A percentile compares a stretch with the other conserved stretches of the same genome.
These are phyloP conservation scores for Corynascus novoguineensis DNA, from an alignment of 495 filamentous ascomycete species.

Conservation along the genomic window DNA sequence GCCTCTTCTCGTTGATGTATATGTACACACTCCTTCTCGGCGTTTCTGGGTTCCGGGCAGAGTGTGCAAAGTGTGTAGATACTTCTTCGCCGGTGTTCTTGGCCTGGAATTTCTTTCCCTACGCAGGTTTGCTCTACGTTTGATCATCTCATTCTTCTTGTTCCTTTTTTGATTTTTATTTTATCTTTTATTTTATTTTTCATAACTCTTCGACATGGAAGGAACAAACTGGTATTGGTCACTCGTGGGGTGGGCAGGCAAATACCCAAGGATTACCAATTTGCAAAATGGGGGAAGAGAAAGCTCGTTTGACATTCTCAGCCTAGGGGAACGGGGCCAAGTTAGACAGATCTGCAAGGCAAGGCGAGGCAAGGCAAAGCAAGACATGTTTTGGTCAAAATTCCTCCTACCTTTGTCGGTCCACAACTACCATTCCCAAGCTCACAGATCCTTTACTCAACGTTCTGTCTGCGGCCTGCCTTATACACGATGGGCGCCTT, in stretches of 20 bases:
- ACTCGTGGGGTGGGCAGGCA: neutral
- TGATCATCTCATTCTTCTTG: neutral
- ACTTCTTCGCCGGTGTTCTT: neutral
- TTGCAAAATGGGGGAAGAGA: neutral
- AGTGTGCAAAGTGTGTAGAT: constrained; percentile 13
- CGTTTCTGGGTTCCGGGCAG: constrained; percentile 3
- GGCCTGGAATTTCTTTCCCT: neutral
- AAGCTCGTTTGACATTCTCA: neutral
- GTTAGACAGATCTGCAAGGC: neutral
- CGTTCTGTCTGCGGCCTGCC: neutral
- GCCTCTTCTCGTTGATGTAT: neutral
- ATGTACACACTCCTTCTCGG: constrained; percentile 5
- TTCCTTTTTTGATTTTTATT: neutral
- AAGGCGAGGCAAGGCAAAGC: too few relatives aligned
- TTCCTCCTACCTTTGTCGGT: neutral
- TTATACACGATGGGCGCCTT: neutral
- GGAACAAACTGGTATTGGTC: neutral
- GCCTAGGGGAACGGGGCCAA: neutral
- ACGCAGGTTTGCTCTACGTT: neutral
- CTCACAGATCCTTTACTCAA: neutral
- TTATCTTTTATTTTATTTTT: neutral
- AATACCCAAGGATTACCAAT: neutral
- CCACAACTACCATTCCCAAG: neutral
- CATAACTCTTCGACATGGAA: neutral
- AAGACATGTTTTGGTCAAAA: neutral